These are phyloP conservation scores for Pseudozyma thailandica DNA, from an alignment of 1,284 basidiomycete genomes.

Conservation along the genomic window DNA sequence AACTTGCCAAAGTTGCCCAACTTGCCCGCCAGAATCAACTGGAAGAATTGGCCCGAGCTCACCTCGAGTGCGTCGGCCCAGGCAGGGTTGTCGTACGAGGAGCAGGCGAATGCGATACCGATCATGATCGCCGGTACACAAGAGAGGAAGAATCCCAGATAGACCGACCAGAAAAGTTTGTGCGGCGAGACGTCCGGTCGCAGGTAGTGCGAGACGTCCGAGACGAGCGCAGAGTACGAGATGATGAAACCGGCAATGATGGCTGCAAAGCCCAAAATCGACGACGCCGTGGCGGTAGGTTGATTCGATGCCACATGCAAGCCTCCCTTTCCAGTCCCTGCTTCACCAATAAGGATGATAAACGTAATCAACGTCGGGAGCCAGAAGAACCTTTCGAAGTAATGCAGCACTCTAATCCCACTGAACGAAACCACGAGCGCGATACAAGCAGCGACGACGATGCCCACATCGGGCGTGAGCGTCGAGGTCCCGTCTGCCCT, in stretches of 20 bases:
- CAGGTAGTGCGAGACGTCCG: slow-evolving; percentile 68
- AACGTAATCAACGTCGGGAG: slow-evolving; percentile 80
- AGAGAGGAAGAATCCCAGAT: slow-evolving; percentile 74
- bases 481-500: slow-evolving; percentile 21
- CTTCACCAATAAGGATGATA: slow-evolving; percentile 73
- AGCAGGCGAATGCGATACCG: slow-evolving; percentile 71
- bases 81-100: slow-evolving; percentile 73
- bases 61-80: slow-evolving; percentile 69
- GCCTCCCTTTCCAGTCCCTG: slow-evolving; percentile 72
- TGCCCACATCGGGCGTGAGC: slow-evolving; percentile 76
- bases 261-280: slow-evolving; percentile 73
- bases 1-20: slow-evolving; percentile 82
- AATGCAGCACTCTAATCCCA: slow-evolving; percentile 78
- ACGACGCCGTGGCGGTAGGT: slow-evolving; percentile 69
- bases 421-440: slow-evolving; percentile 83
- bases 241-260: slow-evolving; percentile 74
- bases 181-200: slow-evolving; percentile 71
- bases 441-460: slow-evolving; percentile 82
- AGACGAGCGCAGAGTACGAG: slow-evolving; percentile 70
- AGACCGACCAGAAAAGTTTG: slow-evolving; percentile 73
- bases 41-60: slow-evolving; percentile 77
- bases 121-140: slow-evolving; percentile 73
- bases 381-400: slow-evolving; percentile 78
- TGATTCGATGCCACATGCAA: slow-evolving; percentile 71
- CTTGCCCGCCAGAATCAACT: slow-evolving; percentile 76